Percentiles rank a stretch among this genome's conserved stretches.
Evolutionary conservation across 1,284 basidiomycete genomes (phyloP).

Genomic region (Ganoderma lingzhi): DNA sequence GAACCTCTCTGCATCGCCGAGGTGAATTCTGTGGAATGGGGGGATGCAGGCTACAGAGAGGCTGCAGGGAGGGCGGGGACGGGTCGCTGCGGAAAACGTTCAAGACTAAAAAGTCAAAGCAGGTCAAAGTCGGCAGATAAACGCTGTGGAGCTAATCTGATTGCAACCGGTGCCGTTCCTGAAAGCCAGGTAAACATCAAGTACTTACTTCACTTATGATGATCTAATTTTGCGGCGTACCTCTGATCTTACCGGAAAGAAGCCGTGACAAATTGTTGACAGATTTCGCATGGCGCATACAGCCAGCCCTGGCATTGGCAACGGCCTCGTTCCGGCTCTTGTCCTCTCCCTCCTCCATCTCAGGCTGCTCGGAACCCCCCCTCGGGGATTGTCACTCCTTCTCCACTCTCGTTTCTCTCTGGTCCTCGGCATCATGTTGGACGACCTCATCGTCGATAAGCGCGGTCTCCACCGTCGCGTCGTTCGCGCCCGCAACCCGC

Average conservation of each 20-base stretch:
- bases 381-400: slow-evolving; percentile 39
- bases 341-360: slow-evolving; percentile 15
- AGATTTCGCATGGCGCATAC: slow-evolving; percentile 4
- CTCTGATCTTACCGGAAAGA: neutral
- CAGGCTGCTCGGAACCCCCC: slow-evolving; percentile 32
- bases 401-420: slow-evolving; percentile 36
- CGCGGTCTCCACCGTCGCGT: slow-evolving; percentile 35
- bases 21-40: neutral
- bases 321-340: neutral
- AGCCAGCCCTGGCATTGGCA: slow-evolving; percentile 2
- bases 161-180: slow-evolving; percentile 1
- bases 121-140: neutral
- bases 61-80: neutral
- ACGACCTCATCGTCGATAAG: slow-evolving; percentile 34
- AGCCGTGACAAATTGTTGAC: slow-evolving; percentile 5
- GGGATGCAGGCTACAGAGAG: neutral
- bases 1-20: too few relatives aligned
- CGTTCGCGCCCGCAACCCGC: slow-evolving; percentile 12
- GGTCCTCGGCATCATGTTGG: slow-evolving; percentile 34
- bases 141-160: neutral
- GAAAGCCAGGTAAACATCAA: neutral
- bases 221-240: neutral
- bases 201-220: neutral
- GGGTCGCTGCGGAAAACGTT: neutral
- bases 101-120: neutral